Conservation (phyloP, 495 filamentous ascomycete species). For the Hyphodiscus hymeniophilus region DNA sequence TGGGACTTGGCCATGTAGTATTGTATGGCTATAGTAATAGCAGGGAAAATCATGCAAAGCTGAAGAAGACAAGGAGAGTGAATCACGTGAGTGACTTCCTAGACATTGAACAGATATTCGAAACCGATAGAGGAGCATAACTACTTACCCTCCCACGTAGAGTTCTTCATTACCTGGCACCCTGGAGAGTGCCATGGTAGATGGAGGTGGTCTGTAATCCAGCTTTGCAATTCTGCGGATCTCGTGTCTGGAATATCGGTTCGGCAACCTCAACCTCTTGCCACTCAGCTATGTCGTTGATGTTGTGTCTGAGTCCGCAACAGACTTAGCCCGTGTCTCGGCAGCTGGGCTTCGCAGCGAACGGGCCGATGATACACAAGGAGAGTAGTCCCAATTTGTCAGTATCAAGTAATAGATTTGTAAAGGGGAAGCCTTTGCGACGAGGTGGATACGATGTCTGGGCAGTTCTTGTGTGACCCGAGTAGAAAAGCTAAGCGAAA, state of each 20-base stretch:
- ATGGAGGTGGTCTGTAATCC: slow-evolving; percentile 17
- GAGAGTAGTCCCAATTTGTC: neutral
- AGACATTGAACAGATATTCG: slow-evolving; percentile 1
- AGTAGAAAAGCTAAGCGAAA: too few species aligned
- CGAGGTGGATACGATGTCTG: too few species aligned
- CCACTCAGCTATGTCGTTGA: too few species aligned
- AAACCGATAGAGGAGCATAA: slow-evolving; percentile 1
- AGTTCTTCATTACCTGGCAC: slow-evolving; percentile 67
- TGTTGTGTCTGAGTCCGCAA: neutral
- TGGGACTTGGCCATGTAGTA: neutral
- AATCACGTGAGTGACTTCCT: neutral
- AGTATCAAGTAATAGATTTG: too few species aligned
- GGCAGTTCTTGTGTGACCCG: too few species aligned
- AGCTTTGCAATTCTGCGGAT: slow-evolving; percentile 5
- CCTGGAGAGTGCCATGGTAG: slow-evolving; percentile 26
- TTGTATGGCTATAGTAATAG: too few species aligned
- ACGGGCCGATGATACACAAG: neutral
- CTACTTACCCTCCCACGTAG: slow-evolving; percentile 75
- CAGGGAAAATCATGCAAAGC: neutral
- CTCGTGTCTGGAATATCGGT: neutral
- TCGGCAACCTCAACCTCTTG: too few species aligned
- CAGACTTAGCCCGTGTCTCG: neutral
- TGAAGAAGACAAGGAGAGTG: neutral
- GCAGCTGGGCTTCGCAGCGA: neutral
- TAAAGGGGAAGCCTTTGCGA: too few species aligned